Conservation (phyloP, 108 stramenopile species). For the Nitzschia sp. region DNA sequence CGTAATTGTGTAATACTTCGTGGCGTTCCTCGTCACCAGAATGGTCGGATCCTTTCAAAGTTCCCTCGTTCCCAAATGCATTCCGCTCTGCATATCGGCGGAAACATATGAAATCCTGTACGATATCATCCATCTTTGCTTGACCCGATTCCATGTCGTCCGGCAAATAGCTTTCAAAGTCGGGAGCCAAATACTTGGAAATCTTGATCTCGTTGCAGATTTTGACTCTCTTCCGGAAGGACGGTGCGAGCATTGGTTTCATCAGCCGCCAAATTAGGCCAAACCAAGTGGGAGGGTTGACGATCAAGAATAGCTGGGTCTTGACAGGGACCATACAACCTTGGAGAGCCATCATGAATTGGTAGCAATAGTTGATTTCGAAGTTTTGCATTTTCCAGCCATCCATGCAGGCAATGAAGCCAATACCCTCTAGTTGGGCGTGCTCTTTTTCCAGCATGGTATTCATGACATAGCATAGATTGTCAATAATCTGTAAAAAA, state of each 20-base stretch:
- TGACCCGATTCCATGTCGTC: slow-evolving; percentile 40
- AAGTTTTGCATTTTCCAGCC: slow-evolving; percentile 55
- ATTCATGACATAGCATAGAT: slow-evolving; percentile 47
- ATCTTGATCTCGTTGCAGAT: slow-evolving; percentile 34
- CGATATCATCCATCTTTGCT: slow-evolving; percentile 25
- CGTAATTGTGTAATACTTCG: not conserved
- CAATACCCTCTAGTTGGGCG: slow-evolving; percentile 46
- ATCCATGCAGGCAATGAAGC: slow-evolving; percentile 58
- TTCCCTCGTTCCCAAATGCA: not conserved
- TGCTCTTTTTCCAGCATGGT: slow-evolving; percentile 33
- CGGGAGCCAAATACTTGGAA: slow-evolving; percentile 22
- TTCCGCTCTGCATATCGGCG: slow-evolving; percentile 17
- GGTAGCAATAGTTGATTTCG: slow-evolving; percentile 36
- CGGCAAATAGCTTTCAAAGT: slow-evolving; percentile 36
- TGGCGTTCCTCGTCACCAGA: not conserved
- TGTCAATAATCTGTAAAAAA: slow-evolving; percentile 63
- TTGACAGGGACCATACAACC: slow-evolving; percentile 41
- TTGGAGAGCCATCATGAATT: slow-evolving; percentile 54
- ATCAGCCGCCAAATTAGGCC: slow-evolving; percentile 45
- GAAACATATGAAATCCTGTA: slow-evolving; percentile 39
- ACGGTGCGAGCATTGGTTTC: slow-evolving; percentile 39
- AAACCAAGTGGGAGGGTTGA: slow-evolving; percentile 63
- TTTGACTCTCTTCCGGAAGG: slow-evolving; percentile 47
- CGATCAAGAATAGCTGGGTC: slow-evolving; percentile 50
- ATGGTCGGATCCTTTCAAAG: not conserved